Base-by-base conservation (phyloP, 306 rosid species). In the Gillenia trifoliata region DNA sequence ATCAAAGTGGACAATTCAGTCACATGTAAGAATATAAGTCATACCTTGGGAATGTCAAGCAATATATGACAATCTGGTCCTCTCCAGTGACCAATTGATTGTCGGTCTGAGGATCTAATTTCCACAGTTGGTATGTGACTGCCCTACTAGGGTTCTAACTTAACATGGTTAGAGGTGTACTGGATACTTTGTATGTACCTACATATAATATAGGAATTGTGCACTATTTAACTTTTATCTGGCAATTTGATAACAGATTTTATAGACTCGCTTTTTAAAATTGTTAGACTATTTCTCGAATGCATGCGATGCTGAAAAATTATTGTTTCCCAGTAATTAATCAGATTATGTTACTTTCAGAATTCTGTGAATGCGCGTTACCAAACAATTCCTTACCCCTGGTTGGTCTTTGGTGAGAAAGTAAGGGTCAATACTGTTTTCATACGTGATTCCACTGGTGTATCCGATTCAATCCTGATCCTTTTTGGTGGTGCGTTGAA, bases 401-500 rank as follows among this genome's bases (percentile, higher is more conserved):
- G 98, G 98, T 82, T 94, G 87, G 97, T 91, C 73, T 94, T 94
- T 78, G 93, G 94, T 19, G 98, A 94, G 82, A 94, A 94, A 85
- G 93, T 94, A 73, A 91, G 92, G 81, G 93, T 94, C 80, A 93
- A 90, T 80, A 86, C 97, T 11, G 98, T 94, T 71, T 91, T 89
- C 82, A 67, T 94, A 86, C 97, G 98, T 29, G 98, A 94, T 83
- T 94, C 98, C 75, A 94, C 98, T 17, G 98, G 87, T 25, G 91
- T 94, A 64, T 94, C 98, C 45, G 98, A 94, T 85, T 91, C 98
- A 19, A 88, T 81, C 80, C 91, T 91, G 72, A 78, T 90, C 60
- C 90, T 94, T 82, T 94, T 90, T 76, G 97, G 96, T 6, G 98
- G 97, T 71, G 83, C 87, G 57, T 78, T 94, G 16, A 82, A 55